Percentiles rank a stretch among this genome's conserved stretches.
Conservation (phyloP, 164 flowering plant genomes). For the Magnolia kwangsiensis region DNA sequence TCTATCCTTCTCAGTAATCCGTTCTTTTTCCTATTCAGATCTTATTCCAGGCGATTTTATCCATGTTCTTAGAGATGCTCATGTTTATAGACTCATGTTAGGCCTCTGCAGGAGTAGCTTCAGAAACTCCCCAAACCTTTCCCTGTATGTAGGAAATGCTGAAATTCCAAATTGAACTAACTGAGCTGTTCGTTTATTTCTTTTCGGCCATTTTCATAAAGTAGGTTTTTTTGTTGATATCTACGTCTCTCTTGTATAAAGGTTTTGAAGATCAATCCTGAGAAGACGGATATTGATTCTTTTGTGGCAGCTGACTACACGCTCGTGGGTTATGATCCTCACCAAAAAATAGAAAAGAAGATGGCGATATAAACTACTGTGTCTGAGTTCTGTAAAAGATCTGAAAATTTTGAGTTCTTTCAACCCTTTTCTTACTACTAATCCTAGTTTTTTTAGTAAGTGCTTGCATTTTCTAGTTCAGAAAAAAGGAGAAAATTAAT, state of each 20-base stretch:
- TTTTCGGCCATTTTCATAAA: not conserved
- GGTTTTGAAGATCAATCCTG: constrained; percentile 75
- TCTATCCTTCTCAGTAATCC: not conserved
- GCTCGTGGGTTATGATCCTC: constrained; percentile 81
- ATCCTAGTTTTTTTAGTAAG: not conserved
- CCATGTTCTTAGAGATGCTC: constrained; percentile 89
- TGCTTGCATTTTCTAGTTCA: not conserved
- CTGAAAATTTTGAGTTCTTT: not conserved
- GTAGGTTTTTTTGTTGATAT: not conserved
- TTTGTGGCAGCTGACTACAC: constrained; percentile 71
- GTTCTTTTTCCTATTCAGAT: constrained; percentile 33
- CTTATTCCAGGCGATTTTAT: constrained; percentile 85
- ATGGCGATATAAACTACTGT: constrained; percentile 58
- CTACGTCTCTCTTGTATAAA: constrained; percentile 23
- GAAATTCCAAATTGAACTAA: not conserved
- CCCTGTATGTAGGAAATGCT: constrained; percentile 41
- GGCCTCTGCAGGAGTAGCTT: constrained; percentile 87
- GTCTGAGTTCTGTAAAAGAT: not conserved
- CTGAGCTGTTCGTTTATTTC: not conserved
- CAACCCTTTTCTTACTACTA: not conserved
- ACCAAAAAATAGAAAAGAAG: constrained; percentile 79
- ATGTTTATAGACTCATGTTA: constrained; percentile 76
- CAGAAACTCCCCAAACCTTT: constrained; percentile 81
- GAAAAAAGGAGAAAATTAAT: not conserved
- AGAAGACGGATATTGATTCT: constrained; percentile 72